Evolutionary conservation across 2,329 filamentous ascomycete species (phyloP).

Genomic region (Beauveria medogensis): DNA sequence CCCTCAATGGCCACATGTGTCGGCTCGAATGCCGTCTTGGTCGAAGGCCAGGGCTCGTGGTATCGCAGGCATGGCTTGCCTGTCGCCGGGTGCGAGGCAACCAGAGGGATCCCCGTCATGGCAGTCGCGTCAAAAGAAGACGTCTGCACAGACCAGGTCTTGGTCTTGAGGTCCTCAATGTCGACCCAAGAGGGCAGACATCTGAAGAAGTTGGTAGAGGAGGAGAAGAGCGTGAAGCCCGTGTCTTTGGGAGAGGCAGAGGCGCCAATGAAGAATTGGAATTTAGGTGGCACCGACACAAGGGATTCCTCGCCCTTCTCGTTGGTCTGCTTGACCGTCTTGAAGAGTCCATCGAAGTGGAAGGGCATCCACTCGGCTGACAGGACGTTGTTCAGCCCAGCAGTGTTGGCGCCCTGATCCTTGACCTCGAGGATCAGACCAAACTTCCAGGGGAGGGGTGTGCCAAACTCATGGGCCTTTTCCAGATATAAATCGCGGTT

Average conservation of each 20-base stretch:
- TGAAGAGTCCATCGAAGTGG: conserved; percentile 51
- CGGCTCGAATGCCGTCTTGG: conserved; percentile 42
- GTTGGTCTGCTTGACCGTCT: conserved; percentile 34
- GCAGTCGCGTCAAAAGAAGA: conserved; percentile 36
- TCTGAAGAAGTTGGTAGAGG: conserved; percentile 40
- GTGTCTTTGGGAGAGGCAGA: conserved; percentile 39
- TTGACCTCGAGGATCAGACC: conserved; percentile 43
- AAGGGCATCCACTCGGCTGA: conserved; percentile 49
- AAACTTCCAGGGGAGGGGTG: conserved; percentile 42
- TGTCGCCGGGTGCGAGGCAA: conserved; percentile 37
- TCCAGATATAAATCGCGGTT: conserved; percentile 36
- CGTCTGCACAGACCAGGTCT: conserved; percentile 43
- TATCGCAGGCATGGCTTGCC: conserved; percentile 42
- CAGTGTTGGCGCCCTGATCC: conserved; percentile 34
- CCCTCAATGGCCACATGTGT: conserved; percentile 36
- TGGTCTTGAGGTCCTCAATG: conserved; percentile 26
- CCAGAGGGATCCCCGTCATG: conserved; percentile 35
- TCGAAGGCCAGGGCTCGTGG: conserved; percentile 45
- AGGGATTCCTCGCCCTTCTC: conserved; percentile 32
- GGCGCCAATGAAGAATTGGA: conserved; percentile 44
- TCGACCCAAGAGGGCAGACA: conserved; percentile 32
- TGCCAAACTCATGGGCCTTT: conserved; percentile 39
- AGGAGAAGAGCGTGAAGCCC: conserved; percentile 47
- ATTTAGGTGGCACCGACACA: conserved; percentile 37
- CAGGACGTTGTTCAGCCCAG: conserved; percentile 43